Base-by-base conservation (phyloP, 1,139 yeast genomes). In the Kluyveromyces marxianus region DNA sequence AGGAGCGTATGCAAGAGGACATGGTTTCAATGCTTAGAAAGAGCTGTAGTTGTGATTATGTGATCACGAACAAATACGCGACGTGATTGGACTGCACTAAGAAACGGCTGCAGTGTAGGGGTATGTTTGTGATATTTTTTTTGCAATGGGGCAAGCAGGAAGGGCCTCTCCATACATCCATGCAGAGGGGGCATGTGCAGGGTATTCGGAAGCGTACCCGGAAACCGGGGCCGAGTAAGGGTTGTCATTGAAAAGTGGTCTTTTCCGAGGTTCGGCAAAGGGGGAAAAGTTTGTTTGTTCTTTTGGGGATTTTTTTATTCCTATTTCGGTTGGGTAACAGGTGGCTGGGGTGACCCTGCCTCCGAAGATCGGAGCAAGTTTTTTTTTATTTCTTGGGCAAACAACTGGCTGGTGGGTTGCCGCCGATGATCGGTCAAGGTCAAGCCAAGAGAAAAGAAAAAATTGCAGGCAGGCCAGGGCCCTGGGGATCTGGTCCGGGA, bases 231-330 rank as follows among this genome's bases (percentile, higher is more conserved):
- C 31, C 37, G 8, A 25, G 37, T 5, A 5, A 7, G n/a, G 8
- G 37, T 30, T 7, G 10, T 30, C 10, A 10, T 7, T 10, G 37
- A 4, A 10, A 14, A 14, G 30, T n/a, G 5, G 14, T n/a, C 10
- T 35, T 35, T 35, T 14, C 37, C 37, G 37, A 35, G 37, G 37
- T 35, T 35, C 37, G 37, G 37, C 10, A 35, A 35, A 2, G 37
- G 25, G 8, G 37, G 10, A 35, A 35, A 29, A 29, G 31, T 8
- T 29, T 7, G 10, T 29, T 7, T 7, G 31, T 29, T 7, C 31
- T 7, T 29, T 7, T 29, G 7, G 7, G 31, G 31, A 7, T 29
- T 7, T 29, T 8, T 7, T 7, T 6, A n/a, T n/a, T n/a, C 14
- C 14, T 6, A 7, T n/a, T 7, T 7, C n/a, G 36, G 24, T n/a